phyloP scores from a whole-genome alignment of 495 filamentous ascomycete genomes.

The Talaromyces nanjingensis region DNA sequence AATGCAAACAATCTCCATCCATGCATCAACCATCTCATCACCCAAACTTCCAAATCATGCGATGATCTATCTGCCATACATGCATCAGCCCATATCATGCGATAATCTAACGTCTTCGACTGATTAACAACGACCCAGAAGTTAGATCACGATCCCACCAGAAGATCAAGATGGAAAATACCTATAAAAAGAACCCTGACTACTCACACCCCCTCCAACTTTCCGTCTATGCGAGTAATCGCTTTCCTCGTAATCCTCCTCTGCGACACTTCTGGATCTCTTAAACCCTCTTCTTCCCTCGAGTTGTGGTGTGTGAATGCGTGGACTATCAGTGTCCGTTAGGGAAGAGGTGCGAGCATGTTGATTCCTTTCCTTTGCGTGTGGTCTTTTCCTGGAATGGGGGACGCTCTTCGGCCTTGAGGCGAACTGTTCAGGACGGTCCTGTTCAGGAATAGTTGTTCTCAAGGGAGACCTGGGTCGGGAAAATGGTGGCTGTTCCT shows the following conservation, averaged over 20 bases:
- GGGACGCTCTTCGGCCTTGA: neutral
- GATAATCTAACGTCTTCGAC: neutral
- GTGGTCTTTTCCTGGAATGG: neutral
- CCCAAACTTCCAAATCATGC: too few relatives aligned
- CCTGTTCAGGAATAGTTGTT: neutral
- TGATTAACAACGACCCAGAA: neutral
- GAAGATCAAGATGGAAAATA: neutral
- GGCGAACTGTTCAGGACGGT: neutral
- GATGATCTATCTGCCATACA: too few relatives aligned
- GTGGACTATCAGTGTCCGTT: neutral
- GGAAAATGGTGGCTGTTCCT: neutral
- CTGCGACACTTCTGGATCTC: neutral
- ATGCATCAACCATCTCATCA: neutral
- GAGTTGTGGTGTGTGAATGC: neutral
- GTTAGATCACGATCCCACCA: neutral
- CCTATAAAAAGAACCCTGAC: neutral
- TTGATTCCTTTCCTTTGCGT: neutral
- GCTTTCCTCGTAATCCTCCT: neutral
- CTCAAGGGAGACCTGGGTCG: neutral
- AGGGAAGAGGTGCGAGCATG: conserved; percentile 2
- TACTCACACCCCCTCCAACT: neutral
- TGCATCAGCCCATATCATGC: neutral
- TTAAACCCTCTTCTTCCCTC: neutral
- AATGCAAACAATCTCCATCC: neutral
- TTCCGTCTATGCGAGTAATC: conserved; percentile 1